A percentile compares a stretch with the other conserved stretches of the same genome.
phyloP scores from a whole-genome alignment of 495 filamentous ascomycete genomes.

The Aspergillus incahuasiensis region DNA sequence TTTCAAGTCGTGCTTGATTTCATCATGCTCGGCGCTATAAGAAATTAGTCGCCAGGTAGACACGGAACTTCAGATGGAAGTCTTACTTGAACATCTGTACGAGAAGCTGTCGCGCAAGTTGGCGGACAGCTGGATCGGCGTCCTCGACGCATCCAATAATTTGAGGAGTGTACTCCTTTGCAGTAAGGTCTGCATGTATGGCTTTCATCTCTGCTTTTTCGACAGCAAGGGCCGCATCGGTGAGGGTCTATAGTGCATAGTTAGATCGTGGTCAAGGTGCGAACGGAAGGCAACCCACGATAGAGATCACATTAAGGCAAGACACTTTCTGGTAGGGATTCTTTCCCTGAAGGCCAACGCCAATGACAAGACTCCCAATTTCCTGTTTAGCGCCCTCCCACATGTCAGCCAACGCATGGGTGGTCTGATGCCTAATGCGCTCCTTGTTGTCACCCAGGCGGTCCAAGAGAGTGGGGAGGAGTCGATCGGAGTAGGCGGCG shows the following conservation, averaged over 20 bases:
- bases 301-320: constrained; percentile 71
- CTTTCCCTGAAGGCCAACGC: constrained; percentile 69
- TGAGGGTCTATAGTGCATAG: constrained; percentile 60
- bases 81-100: constrained; percentile 79
- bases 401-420: constrained; percentile 65
- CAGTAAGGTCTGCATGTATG: constrained; percentile 64
- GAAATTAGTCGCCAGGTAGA: constrained; percentile 10
- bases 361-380: constrained; percentile 74
- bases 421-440: constrained; percentile 64
- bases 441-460: constrained; percentile 87
- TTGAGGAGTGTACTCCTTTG: constrained; percentile 61
- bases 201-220: not conserved
- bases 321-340: constrained; percentile 78
- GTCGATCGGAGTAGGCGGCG: constrained; percentile 57
- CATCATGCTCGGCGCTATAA: constrained; percentile 65
- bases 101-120: constrained; percentile 72
- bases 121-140: constrained; percentile 78
- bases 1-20: constrained; percentile 84
- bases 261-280: constrained; percentile 9
- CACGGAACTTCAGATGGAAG: not conserved
- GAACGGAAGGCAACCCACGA: constrained; percentile 47
- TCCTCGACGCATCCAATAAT: constrained; percentile 86
- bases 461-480: constrained; percentile 71
- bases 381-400: constrained; percentile 63
- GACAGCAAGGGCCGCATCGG: constrained; percentile 62